Percentiles rank a stretch among this genome's conserved stretches.
Evolutionary conservation across 1,284 basidiomycete genomes (phyloP).

Genomic region (Ustilago hordei): DNA sequence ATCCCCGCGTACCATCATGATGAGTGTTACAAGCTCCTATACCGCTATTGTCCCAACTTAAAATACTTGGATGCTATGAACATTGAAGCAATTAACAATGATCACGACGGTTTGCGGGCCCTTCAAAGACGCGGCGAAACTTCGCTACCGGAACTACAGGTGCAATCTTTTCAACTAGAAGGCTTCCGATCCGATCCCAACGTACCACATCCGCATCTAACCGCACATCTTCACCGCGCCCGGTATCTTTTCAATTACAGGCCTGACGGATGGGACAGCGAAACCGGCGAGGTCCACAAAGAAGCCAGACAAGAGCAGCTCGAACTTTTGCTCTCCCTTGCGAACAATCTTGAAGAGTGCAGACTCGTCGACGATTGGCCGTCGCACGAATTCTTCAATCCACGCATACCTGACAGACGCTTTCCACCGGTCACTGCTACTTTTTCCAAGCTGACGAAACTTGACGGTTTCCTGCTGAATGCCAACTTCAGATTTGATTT

Average conservation of each 20-base stretch:
- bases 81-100: neutral
- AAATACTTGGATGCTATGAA: neutral
- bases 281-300: neutral
- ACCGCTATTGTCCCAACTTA: constrained; percentile 19
- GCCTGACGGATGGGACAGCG: neutral
- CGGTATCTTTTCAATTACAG: neutral
- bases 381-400: neutral
- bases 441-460: constrained; percentile 4
- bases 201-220: neutral
- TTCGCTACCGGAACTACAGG: neutral
- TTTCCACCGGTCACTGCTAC: neutral
- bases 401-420: neutral
- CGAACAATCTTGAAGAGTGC: constrained; percentile 11
- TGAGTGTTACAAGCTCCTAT: constrained; percentile 9
- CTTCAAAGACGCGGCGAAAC: neutral
- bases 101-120: too few relatives aligned
- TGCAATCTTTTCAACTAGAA: neutral
- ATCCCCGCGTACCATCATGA: neutral
- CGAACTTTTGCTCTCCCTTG: neutral
- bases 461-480: neutral
- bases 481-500: constrained; percentile 7
- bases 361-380: neutral
- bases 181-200: neutral
- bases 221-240: neutral
- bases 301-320: neutral